phyloP scores from a whole-genome alignment of 2,329 filamentous ascomycete species.

The Diaporthe nobilis region DNA sequence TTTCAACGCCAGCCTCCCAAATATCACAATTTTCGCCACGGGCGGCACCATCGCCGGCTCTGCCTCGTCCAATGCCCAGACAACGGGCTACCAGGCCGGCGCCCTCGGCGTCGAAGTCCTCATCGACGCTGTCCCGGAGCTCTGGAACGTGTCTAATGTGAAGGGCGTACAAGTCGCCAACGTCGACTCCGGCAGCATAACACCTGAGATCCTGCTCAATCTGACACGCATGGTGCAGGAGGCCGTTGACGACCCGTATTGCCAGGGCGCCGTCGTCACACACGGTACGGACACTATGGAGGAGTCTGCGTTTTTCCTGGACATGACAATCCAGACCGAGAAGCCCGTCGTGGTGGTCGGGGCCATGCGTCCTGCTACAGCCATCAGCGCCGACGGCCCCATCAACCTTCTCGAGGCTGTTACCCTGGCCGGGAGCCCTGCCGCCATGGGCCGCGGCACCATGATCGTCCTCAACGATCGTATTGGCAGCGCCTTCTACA shows the following conservation, averaged over 20 bases:
- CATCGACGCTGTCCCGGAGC: conserved; percentile 67
- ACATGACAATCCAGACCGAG: conserved; percentile 67
- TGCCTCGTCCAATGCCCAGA: conserved; percentile 61
- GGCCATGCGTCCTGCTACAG: conserved; percentile 74
- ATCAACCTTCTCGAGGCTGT: conserved; percentile 74
- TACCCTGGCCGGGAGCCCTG: conserved; percentile 64
- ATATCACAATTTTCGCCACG: conserved; percentile 70
- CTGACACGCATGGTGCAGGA: conserved; percentile 63
- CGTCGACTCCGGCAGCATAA: conserved; percentile 63
- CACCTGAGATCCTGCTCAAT: conserved; percentile 62
- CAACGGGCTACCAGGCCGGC: conserved; percentile 60
- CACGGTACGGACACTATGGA: conserved; percentile 77
- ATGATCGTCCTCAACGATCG: conserved; percentile 75
- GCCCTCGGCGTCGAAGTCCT: conserved; percentile 64
- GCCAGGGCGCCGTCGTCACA: conserved; percentile 69
- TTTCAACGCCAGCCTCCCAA: conserved; percentile 57
- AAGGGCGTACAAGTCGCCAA: conserved; percentile 66
- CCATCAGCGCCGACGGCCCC: conserved; percentile 73
- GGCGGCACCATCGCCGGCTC: conserved; percentile 73
- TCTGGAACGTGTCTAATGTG: conserved; percentile 68
- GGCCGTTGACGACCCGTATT: conserved; percentile 59
- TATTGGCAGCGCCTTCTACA: conserved; percentile 71
- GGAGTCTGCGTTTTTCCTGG: conserved; percentile 74
- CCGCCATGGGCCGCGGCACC: conserved; percentile 64
- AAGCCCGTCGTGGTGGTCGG: conserved; percentile 74